Conservation (phyloP, 2,329 filamentous ascomycete species). For the Claviceps digitariae region DNA sequence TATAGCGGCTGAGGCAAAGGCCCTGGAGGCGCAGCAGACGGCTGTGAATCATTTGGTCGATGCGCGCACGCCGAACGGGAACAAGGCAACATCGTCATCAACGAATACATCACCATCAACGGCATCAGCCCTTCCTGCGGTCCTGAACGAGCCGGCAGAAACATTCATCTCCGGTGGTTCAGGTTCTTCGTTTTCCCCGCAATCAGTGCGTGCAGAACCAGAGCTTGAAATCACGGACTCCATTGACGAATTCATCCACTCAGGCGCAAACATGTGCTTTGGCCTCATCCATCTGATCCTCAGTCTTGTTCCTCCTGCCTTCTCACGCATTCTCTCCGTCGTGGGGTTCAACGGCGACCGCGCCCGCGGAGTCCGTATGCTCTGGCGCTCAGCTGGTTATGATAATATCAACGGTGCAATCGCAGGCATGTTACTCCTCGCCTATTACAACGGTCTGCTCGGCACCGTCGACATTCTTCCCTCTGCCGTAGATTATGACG, state of each 20-base stretch:
- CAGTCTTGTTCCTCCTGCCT: constrained; percentile 85
- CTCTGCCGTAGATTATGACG: constrained; percentile 36
- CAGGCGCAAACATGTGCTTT: constrained; percentile 79
- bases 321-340: constrained; percentile 72
- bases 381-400: constrained; percentile 82
- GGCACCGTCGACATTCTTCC: constrained; percentile 82
- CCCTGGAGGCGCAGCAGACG: constrained; percentile 23
- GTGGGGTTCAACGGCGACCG: constrained; percentile 88
- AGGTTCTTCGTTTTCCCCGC: no score
- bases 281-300: constrained; percentile 75
- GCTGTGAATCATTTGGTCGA: background rate
- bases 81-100: background rate
- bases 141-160: constrained; percentile 7
- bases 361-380: constrained; percentile 64
- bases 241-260: constrained; percentile 79
- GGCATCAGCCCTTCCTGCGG: constrained; percentile 8
- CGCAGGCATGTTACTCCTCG: constrained; percentile 65
- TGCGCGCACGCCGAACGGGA: constrained; percentile 26
- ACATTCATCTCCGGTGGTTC: no score
- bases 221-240: constrained; percentile 53
- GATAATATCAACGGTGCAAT: constrained; percentile 88
- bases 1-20: constrained; percentile 55
- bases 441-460: constrained; percentile 78
- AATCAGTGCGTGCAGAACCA: constrained; percentile 39
- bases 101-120: constrained; percentile 6